Evolutionary conservation across 495 filamentous ascomycete genomes (phyloP).

Genomic region (Chaetomium tenue): DNA sequence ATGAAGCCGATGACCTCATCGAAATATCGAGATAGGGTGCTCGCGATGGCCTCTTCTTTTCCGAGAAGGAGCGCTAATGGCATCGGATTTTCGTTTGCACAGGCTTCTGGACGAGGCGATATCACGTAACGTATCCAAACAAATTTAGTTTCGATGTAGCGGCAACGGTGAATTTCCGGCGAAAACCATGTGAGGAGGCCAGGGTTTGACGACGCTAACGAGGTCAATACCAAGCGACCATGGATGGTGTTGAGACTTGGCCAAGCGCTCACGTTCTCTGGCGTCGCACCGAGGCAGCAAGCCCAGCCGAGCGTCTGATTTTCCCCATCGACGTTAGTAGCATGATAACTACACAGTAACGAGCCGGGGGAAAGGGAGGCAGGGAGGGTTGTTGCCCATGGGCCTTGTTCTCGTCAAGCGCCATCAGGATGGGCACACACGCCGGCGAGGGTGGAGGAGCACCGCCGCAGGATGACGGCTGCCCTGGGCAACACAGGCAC

Average conservation of each 20-base stretch:
- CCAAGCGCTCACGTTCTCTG: not conserved
- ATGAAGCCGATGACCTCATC: not conserved
- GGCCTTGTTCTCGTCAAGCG: not conserved
- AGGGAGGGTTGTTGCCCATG: not conserved
- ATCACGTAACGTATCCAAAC: too few relatives aligned
- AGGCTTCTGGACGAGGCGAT: not conserved
- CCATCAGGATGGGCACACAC: not conserved
- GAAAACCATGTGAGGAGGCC: not conserved
- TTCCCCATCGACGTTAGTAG: not conserved
- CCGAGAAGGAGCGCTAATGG: not conserved
- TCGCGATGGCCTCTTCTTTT: not conserved
- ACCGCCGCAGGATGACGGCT: constrained; percentile 2
- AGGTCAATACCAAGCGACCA: too few relatives aligned
- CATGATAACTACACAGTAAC: too few relatives aligned
- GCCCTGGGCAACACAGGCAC: constrained; percentile 11
- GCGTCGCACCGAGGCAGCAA: not conserved
- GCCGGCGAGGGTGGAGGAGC: not conserved
- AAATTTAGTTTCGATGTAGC: too few relatives aligned
- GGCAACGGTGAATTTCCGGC: too few relatives aligned
- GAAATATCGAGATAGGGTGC: not conserved
- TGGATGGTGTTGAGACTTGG: not conserved
- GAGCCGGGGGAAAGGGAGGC: too few relatives aligned
- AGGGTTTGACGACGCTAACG: not conserved
- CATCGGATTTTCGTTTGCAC: not conserved
- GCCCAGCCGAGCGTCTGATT: not conserved